Percentiles rank a stretch among this genome's conserved stretches.
These are phyloP conservation scores for Microbotryum violaceum DNA, from an alignment of 1,284 basidiomycete genomes.

Conservation along the genomic window DNA sequence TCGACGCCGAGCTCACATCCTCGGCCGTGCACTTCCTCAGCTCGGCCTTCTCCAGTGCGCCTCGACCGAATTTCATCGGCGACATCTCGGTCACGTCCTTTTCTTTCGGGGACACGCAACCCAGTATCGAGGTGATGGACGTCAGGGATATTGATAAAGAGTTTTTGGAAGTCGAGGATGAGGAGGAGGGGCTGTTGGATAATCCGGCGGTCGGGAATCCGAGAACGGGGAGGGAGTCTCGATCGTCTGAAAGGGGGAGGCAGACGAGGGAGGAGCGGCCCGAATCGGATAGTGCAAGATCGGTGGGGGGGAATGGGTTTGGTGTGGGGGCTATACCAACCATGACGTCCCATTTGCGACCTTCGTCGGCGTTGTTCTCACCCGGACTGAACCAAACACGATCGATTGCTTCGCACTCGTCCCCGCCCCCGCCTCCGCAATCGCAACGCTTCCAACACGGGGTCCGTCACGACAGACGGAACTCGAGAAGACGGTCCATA, in stretches of 20 bases:
- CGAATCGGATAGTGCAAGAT: too few species aligned
- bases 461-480: background rate
- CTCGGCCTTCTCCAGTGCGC: conserved; percentile 59
- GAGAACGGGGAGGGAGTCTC: conserved; percentile 24
- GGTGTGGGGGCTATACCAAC: too few species aligned
- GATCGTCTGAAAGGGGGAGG: background rate
- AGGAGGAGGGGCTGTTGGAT: conserved; percentile 44
- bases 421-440: background rate
- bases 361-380: conserved; percentile 3
- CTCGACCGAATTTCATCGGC: conserved; percentile 84
- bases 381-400: conserved; percentile 1
- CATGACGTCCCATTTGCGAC: background rate
- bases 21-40: conserved; percentile 73
- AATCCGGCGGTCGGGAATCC: conserved; percentile 34
- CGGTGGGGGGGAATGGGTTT: too few species aligned
- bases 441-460: background rate
- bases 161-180: conserved; percentile 75
- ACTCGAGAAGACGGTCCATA: background rate
- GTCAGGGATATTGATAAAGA: conserved; percentile 88
- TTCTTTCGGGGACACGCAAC: conserved; percentile 74
- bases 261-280: background rate
- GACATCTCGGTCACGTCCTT: conserved; percentile 76
- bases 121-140: conserved; percentile 83
- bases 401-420: conserved; percentile 1
- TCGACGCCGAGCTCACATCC: conserved; percentile 60